phyloP scores from a whole-genome alignment of 306 rosid species.

The Oemleria cerasiformis region DNA sequence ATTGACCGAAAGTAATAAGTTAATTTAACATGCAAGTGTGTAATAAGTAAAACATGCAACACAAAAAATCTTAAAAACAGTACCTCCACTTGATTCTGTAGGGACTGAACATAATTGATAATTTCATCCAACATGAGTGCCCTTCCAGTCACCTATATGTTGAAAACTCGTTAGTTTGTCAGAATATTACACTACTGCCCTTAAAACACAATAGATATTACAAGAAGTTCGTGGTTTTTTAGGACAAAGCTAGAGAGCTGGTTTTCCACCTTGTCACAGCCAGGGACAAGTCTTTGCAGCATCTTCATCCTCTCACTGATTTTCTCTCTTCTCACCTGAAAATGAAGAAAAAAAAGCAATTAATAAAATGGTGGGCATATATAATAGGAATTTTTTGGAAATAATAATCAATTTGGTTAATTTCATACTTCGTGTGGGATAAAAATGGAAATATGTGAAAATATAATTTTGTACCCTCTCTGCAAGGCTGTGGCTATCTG shows the following conservation, averaged over 20 bases:
- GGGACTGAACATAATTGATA: constrained; percentile 98
- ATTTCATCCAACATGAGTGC: constrained; percentile 97
- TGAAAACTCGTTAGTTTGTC: constrained; percentile 14
- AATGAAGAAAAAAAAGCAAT: constrained; percentile 16
- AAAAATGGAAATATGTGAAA: neutral
- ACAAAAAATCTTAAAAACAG: neutral
- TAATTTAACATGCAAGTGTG: neutral
- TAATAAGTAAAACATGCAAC: neutral
- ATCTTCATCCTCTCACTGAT: constrained; percentile 93
- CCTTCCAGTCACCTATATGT: constrained; percentile 75
- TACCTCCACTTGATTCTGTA: constrained; percentile 99
- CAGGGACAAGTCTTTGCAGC: constrained; percentile 85
- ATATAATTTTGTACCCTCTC: constrained; percentile 73
- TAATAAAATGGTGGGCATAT: constrained; percentile 12
- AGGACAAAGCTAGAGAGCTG: neutral
- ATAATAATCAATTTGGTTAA: constrained; percentile 3
- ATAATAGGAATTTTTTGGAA: neutral
- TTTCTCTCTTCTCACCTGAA: constrained; percentile 94
- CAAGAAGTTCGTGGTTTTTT: no score
- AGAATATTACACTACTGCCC: constrained; percentile 5
- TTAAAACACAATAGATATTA: neutral
- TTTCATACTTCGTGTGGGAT: constrained; percentile 13
- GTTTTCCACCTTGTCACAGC: constrained; percentile 74
- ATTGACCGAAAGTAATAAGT: neutral
- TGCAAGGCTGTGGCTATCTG: constrained; percentile 98